Evolutionary conservation across 1,139 yeast genomes (phyloP), one percentile per base, ranked within the genome.

Genomic region (Yamadazyma mexicana): DNA sequence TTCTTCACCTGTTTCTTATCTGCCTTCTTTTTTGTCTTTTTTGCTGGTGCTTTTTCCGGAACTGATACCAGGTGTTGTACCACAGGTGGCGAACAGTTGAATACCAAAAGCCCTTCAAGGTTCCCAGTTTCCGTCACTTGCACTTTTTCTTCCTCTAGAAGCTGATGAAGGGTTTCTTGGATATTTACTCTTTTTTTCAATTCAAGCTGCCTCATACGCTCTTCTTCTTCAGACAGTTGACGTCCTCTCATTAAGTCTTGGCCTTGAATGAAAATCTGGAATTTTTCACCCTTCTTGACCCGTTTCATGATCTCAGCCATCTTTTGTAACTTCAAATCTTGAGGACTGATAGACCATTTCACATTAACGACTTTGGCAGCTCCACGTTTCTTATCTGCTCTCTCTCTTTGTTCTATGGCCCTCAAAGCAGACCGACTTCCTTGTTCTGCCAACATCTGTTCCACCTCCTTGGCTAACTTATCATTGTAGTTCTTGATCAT

Each of bases 241-340:
- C 33, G 11, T 20, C 31, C 31, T 20, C 8, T 20, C 8, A 8
- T 8, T 1, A 38, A 52, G 27, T 53, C 52, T 32, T 50, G 55
- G n/a, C 58, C 59, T 15, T 61, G 62, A 2, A 68, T 49, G 35
- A 54, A 56, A 17, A 69, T 51, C 17, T 58, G 49, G 37, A 71
- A 67, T 39, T 55, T 61, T 31, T 66, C 72, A 2, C 66, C 69
- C 38, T 63, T 69, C 12, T 48, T 47, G 9, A 69, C 44, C n/a
- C 62, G 46, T 18, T 59, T 61, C 35, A 49, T 45, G 18, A 72
- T 64, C 46, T 71, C 77, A 4, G 52, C 49, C 31, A 43, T 53
- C 47, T 71, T 72, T 44, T 72, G 77, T 41, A 62, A 56, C 31
- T 51, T 55, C 47, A 72, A 61, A 51, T 72, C 77, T 31, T 69